phyloP scores from a whole-genome alignment of 345 rosid species.

The Nephelium lappaceum region DNA sequence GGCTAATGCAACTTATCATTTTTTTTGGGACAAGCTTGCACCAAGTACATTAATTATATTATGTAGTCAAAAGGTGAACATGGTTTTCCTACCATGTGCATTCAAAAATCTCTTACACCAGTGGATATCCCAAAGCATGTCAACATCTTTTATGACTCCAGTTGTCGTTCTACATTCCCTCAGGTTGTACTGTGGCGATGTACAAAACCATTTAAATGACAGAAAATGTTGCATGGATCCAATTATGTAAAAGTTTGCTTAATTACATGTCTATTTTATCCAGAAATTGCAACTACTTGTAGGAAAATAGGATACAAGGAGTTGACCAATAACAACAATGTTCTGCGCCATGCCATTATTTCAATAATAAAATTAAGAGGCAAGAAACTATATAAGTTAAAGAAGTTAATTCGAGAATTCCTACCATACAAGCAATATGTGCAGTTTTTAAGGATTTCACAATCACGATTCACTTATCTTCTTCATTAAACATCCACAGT shows the following conservation, averaged over 20 bases:
- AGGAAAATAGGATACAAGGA: not conserved
- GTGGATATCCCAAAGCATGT: not conserved
- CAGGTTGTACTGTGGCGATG: not conserved
- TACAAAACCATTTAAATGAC: not conserved
- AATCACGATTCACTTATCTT: not conserved
- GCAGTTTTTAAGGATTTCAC: not conserved
- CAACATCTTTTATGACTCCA: not conserved
- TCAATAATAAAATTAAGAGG: not conserved
- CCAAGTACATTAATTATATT: not conserved
- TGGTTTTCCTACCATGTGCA: not conserved
- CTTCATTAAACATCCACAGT: not conserved
- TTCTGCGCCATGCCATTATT: not conserved
- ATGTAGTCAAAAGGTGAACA: not conserved
- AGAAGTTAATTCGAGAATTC: constrained; percentile 8
- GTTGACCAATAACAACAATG: not conserved
- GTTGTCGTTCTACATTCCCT: not conserved
- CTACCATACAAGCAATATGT: not conserved
- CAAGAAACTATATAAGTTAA: not conserved
- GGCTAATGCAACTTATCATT: not conserved
- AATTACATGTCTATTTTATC: not conserved
- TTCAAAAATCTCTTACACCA: not conserved
- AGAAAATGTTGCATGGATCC: not conserved
- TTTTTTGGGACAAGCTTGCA: not conserved
- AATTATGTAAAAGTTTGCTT: not conserved
- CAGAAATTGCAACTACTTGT: not conserved